phyloP scores from a whole-genome alignment of 2,329 filamentous ascomycete species.

The Cordyceps cateniannulata region DNA sequence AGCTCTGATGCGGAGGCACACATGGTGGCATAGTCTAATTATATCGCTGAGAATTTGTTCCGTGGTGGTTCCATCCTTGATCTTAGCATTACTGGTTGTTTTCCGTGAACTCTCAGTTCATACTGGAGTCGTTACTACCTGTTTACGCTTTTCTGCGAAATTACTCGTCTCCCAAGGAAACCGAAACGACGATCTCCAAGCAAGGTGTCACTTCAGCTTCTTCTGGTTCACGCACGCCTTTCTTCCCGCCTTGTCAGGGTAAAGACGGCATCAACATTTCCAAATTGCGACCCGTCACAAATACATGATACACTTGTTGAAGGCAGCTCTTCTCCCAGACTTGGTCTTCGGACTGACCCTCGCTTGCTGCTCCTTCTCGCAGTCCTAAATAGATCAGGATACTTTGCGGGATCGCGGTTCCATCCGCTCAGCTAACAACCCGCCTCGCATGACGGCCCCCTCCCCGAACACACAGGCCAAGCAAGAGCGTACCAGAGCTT shows the following conservation, averaged over 20 bases:
- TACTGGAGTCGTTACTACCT: neutral
- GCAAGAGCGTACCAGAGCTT: neutral
- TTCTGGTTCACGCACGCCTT: neutral
- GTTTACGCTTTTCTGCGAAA: slow-evolving; percentile 1
- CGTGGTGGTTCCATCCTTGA: slow-evolving; percentile 13
- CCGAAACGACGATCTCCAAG: neutral
- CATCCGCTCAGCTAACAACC: slow-evolving; percentile 5
- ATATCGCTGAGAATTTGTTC: slow-evolving; percentile 10
- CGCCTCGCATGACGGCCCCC: neutral
- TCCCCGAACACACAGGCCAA: neutral
- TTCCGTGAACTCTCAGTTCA: slow-evolving; percentile 10
- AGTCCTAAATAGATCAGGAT: slow-evolving; percentile 1
- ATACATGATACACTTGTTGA: neutral
- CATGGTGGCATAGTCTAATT: slow-evolving; percentile 11
- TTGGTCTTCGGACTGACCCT: neutral
- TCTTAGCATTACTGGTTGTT: slow-evolving; percentile 6
- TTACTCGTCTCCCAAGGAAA: neutral
- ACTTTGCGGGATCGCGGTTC: slow-evolving; percentile 1
- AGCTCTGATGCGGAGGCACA: slow-evolving; percentile 10
- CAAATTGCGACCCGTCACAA: slow-evolving; percentile 10
- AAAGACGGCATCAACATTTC: neutral
- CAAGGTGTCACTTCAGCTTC: neutral
- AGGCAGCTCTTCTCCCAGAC: neutral
- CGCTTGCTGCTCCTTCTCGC: neutral
- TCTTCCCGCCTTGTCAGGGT: neutral